A percentile compares a stretch with the other conserved stretches of the same genome.
Conservation (phyloP, 2,329 filamentous ascomycete genomes). For the Penicillium sp. region DNA sequence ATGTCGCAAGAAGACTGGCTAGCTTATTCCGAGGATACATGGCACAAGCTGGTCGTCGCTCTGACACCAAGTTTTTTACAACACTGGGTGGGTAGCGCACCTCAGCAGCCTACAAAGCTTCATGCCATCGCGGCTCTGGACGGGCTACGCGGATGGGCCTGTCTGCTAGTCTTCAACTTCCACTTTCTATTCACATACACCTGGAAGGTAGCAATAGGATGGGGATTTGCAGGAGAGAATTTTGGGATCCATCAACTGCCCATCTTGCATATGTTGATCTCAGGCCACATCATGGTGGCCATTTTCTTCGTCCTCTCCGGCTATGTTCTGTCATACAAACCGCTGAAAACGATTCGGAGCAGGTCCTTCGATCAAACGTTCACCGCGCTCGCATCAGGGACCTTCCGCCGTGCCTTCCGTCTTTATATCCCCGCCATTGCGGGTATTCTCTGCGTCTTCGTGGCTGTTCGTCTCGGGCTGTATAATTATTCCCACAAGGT, state of each 20-base stretch:
- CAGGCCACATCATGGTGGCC: constrained; percentile 48
- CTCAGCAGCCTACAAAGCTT: constrained; percentile 27
- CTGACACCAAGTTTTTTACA: constrained; percentile 40
- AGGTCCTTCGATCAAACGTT: constrained; percentile 41
- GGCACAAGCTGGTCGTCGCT: constrained; percentile 27
- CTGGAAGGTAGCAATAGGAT: constrained; percentile 40
- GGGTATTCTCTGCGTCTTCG: constrained; percentile 40
- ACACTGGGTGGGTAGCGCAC: constrained; percentile 31
- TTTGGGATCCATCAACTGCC: constrained; percentile 42
- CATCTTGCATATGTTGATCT: constrained; percentile 42
- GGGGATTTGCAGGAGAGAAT: constrained; percentile 42
- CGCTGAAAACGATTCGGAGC: constrained; percentile 39
- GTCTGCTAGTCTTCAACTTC: constrained; percentile 47
- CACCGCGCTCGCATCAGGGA: constrained; percentile 40
- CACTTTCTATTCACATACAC: constrained; percentile 47
- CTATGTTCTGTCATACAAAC: constrained; percentile 47
- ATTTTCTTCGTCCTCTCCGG: constrained; percentile 50
- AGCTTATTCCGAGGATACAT: constrained; percentile 21
- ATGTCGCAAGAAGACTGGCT: constrained; percentile 28
- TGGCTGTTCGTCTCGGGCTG: constrained; percentile 43
- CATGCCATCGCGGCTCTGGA: constrained; percentile 43
- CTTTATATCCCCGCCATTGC: constrained; percentile 44
- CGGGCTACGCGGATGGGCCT: constrained; percentile 44
- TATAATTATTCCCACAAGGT: constrained; percentile 40
- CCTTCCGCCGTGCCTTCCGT: constrained; percentile 44